A percentile compares a stretch with the other conserved stretches of the same genome.
Evolutionary conservation across 2,329 filamentous ascomycete genomes (phyloP).

Genomic region (Colletotrichum lentis): DNA sequence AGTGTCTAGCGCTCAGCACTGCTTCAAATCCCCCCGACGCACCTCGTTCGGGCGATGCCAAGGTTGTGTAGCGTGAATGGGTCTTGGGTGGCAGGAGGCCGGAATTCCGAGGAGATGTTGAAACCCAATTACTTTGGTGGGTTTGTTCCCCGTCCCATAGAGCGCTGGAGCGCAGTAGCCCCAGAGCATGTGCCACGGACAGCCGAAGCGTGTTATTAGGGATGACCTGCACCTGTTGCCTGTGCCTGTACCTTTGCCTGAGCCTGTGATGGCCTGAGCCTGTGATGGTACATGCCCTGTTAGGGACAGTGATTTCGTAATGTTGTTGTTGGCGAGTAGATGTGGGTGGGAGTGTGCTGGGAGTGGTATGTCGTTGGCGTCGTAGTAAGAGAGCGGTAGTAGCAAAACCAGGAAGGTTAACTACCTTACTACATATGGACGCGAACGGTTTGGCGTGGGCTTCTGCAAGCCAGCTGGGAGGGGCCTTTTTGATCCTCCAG

Average conservation of each 20-base stretch:
- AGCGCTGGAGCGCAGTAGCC: neutral
- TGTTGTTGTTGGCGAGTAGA: neutral
- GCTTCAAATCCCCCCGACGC: neutral
- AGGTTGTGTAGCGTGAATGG: constrained; percentile 12
- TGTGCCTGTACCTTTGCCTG: neutral
- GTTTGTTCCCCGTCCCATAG: neutral
- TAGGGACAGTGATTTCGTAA: neutral
- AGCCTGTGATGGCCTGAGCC: neutral
- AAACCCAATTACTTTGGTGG: neutral
- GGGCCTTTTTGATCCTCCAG: neutral
- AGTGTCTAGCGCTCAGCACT: neutral
- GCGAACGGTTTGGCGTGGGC: neutral
- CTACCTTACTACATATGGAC: neutral
- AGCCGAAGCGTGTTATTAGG: neutral
- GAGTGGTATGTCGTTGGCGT: neutral
- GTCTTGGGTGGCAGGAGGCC: constrained; percentile 17
- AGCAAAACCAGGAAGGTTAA: neutral
- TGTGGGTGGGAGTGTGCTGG: too few relatives aligned
- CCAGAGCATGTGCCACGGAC: neutral
- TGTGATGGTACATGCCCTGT: neutral
- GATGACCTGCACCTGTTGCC: neutral
- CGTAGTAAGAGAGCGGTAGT: neutral
- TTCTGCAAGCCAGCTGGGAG: neutral
- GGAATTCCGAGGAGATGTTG: constrained; percentile 8
- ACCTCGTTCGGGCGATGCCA: constrained; percentile 19